These are phyloP conservation scores for Tagetes erecta DNA, from an alignment of 129 eudicot genomes.

Conservation along the genomic window DNA sequence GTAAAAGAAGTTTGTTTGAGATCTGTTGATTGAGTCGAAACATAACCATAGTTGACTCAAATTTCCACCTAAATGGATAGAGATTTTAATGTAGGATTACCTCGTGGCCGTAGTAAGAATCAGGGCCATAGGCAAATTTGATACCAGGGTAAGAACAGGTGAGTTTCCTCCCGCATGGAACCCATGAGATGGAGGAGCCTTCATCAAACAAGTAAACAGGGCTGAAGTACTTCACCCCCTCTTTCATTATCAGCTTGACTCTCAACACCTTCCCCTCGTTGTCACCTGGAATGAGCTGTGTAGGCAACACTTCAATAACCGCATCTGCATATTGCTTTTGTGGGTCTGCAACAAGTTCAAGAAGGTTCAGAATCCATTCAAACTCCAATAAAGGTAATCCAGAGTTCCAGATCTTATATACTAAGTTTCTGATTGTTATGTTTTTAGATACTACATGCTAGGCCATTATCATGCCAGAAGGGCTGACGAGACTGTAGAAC, in stretches of 20 bases:
- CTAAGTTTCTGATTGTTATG: conserved; percentile 3
- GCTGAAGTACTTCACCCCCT: conserved; percentile 81
- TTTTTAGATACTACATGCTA: conserved; percentile 13
- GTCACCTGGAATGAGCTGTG: conserved; percentile 91
- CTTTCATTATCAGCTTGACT: conserved; percentile 92
- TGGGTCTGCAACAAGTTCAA: conserved; percentile 59
- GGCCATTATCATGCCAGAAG: not conserved
- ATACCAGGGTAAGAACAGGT: conserved; percentile 99
- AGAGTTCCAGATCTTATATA: not conserved
- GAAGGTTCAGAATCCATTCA: conserved; percentile 2
- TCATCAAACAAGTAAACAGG: conserved; percentile 97
- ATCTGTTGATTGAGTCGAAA: not conserved
- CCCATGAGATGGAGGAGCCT: conserved; percentile 94
- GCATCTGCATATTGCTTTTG: conserved; percentile 98
- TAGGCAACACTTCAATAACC: conserved; percentile 90
- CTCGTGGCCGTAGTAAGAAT: conserved; percentile 76
- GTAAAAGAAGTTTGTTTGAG: not conserved
- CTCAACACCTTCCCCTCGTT: conserved; percentile 89
- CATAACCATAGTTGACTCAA: not conserved
- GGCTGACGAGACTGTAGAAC: not conserved
- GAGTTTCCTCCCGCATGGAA: conserved; percentile 95
- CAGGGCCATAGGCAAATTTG: conserved; percentile 91
- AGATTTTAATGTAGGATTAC: conserved; percentile 36
- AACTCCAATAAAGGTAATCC: conserved; percentile 21
- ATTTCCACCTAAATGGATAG: not conserved